Percentiles rank a stretch among this genome's conserved stretches.
Conservation (phyloP, 176 grass and related monocot species). For the Juncus effusus region DNA sequence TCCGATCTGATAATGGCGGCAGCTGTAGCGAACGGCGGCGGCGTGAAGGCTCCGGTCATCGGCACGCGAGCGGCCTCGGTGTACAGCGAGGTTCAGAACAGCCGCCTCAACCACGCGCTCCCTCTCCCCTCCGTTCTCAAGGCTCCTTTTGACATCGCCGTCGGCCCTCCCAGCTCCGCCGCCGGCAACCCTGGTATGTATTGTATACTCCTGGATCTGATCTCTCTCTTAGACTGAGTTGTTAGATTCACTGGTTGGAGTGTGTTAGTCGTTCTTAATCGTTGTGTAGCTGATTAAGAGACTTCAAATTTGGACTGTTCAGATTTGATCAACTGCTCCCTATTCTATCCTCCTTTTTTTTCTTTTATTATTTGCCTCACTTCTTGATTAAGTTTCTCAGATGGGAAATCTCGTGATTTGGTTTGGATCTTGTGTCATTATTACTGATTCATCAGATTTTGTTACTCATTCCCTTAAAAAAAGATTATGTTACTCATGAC, state of each 20-base stretch:
- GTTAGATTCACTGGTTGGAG: neutral
- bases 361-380: too few species aligned
- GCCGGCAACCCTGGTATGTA: constrained; percentile 61
- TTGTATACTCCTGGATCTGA: neutral
- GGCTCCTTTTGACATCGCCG: constrained; percentile 44
- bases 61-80: constrained; percentile 52
- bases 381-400: too few species aligned
- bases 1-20: constrained; percentile 25
- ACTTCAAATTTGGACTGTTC: too few species aligned
- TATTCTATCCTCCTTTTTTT: neutral
- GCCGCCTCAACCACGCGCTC: constrained; percentile 64
- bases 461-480: too few species aligned
- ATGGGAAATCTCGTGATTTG: too few species aligned
- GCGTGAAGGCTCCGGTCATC: constrained; percentile 25
- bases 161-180: constrained; percentile 69
- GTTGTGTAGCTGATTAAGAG: too few species aligned
- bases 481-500: too few species aligned
- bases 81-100: constrained; percentile 96
- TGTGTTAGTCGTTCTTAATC: neutral
- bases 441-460: too few species aligned
- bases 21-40: constrained; percentile 46
- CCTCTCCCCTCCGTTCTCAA: constrained; percentile 75
- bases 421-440: too few species aligned
- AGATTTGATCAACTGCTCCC: neutral
- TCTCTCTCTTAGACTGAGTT: neutral